Percentiles rank a stretch among this genome's conserved stretches.
phyloP scores from a whole-genome alignment of 306 rosid genomes.

The Pueraria montana region DNA sequence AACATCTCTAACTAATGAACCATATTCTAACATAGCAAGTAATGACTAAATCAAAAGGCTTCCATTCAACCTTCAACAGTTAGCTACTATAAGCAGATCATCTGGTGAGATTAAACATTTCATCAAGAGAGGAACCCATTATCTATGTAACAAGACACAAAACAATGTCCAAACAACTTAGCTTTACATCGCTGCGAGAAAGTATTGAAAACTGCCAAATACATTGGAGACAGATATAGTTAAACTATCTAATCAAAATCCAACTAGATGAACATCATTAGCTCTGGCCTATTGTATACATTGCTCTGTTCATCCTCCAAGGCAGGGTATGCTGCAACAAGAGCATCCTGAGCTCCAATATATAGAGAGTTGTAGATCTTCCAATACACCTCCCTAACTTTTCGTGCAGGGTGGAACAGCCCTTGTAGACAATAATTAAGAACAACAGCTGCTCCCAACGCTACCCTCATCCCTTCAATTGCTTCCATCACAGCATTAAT shows the following conservation, averaged over 20 bases:
- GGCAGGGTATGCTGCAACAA: slow-evolving; percentile 54
- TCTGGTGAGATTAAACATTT: slow-evolving; percentile 23
- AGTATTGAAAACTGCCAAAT: slow-evolving; percentile 34
- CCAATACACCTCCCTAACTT: slow-evolving; percentile 57
- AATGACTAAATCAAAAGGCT: slow-evolving; percentile 41
- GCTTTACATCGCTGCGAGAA: slow-evolving; percentile 16
- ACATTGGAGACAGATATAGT: background rate
- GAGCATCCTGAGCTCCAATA: slow-evolving; percentile 59
- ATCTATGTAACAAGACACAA: slow-evolving; percentile 20
- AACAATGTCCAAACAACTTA: slow-evolving; percentile 33
- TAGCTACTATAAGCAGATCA: slow-evolving; percentile 17
- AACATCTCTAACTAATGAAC: slow-evolving; percentile 48
- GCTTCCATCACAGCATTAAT: slow-evolving; percentile 99
- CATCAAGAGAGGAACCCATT: slow-evolving; percentile 9
- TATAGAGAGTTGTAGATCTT: slow-evolving; percentile 51
- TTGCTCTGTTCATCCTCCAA: slow-evolving; percentile 53
- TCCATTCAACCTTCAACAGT: slow-evolving; percentile 31
- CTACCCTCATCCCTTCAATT: slow-evolving; percentile 97
- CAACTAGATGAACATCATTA: slow-evolving; percentile 49
- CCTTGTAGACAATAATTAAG: slow-evolving; percentile 67
- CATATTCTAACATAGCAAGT: slow-evolving; percentile 41
- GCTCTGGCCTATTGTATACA: slow-evolving; percentile 52
- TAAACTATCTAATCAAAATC: background rate
- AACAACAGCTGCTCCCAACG: slow-evolving; percentile 87
- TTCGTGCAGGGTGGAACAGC: slow-evolving; percentile 54